phyloP scores from a whole-genome alignment of 164 flowering plant genomes.

The Vitis riparia region DNA sequence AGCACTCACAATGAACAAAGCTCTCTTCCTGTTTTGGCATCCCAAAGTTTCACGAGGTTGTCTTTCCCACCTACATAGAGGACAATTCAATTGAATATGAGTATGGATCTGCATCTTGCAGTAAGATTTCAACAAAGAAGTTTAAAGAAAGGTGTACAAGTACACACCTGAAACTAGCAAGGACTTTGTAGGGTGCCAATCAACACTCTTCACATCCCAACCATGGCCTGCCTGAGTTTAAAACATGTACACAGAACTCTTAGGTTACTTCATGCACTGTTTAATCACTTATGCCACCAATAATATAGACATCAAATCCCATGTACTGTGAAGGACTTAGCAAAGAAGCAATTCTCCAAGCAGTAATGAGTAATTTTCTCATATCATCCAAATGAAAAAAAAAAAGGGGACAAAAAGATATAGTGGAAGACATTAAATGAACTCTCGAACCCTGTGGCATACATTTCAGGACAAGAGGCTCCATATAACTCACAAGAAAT shows the following conservation, averaged over 20 bases:
- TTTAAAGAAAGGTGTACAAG: neutral
- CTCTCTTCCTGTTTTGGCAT: conserved; percentile 90
- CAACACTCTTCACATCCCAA: conserved; percentile 99
- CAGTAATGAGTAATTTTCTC: too few species aligned
- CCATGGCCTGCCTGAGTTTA: conserved; percentile 99
- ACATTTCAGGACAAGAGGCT: too few species aligned
- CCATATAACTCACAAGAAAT: too few species aligned
- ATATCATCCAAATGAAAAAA: too few species aligned
- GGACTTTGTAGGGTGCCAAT: conserved; percentile 99
- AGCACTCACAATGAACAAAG: conserved; percentile 86
- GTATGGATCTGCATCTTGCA: neutral
- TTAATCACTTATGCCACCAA: neutral
- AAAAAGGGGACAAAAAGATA: too few species aligned
- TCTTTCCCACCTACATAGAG: conserved; percentile 84
- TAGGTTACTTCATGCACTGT: conserved; percentile 35
- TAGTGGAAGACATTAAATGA: too few species aligned
- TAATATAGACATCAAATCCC: neutral
- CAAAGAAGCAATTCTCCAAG: too few species aligned
- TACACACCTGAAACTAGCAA: conserved; percentile 82
- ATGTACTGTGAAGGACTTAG: neutral
- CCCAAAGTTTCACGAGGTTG: conserved; percentile 98
- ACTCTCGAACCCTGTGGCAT: too few species aligned
- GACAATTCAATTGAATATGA: conserved; percentile 4
- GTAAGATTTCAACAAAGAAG: neutral
- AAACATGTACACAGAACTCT: conserved; percentile 41